phyloP scores from a whole-genome alignment of 305 asterid genomes.

The Rubia tinctorum region DNA sequence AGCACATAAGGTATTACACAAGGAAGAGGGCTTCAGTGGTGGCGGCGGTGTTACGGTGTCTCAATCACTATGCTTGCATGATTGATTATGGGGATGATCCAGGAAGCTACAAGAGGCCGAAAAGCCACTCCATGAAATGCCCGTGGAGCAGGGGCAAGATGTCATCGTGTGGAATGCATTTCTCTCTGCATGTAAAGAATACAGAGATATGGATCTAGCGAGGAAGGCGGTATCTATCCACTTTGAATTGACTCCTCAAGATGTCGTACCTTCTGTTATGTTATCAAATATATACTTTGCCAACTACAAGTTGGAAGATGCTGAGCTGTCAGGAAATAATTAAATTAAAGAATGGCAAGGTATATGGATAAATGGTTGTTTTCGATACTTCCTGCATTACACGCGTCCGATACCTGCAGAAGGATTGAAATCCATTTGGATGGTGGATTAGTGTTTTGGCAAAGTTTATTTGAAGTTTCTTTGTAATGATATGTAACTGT shows the following conservation, averaged over 20 bases:
- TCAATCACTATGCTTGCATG: conserved; percentile 83
- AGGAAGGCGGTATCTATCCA: conserved; percentile 60
- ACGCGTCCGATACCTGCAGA: no score
- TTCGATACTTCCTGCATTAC: no score
- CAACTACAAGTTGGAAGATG: conserved; percentile 64
- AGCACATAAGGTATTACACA: no score
- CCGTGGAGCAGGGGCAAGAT: conserved; percentile 32
- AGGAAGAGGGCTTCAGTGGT: no score
- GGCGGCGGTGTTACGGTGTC: not conserved
- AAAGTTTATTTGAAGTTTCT: no score
- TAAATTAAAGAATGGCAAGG: conserved; percentile 55
- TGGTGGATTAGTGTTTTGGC: no score
- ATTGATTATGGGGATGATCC: conserved; percentile 74
- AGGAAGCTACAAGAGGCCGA: conserved; percentile 75
- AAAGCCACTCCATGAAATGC: conserved; percentile 50
- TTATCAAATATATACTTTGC: conserved; percentile 67
- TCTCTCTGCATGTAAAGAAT: conserved; percentile 69
- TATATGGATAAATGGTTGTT: conserved; percentile 65
- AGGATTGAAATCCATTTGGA: no score
- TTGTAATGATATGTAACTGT: no score
- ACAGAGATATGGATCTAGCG: conserved; percentile 58
- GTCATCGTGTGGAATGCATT: conserved; percentile 70
- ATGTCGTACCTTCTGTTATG: conserved; percentile 69
- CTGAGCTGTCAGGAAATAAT: conserved; percentile 54
- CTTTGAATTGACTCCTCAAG: conserved; percentile 63